phyloP scores from a whole-genome alignment of 2,329 filamentous ascomycete species.

The Microcyclosporella mali region DNA sequence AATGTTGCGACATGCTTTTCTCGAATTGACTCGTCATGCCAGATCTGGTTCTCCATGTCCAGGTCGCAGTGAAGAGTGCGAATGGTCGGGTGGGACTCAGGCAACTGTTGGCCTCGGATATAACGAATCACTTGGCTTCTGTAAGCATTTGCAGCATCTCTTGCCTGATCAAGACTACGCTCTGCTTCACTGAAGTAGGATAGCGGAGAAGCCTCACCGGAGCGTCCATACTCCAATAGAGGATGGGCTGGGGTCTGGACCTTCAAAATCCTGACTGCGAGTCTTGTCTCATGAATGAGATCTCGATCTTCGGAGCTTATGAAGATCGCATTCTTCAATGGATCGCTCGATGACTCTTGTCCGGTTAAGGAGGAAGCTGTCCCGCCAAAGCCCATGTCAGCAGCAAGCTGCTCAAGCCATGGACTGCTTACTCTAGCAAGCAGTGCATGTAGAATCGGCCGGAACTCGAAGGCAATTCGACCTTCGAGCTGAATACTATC shows the following conservation, averaged over 20 bases:
- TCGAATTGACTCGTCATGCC: not conserved
- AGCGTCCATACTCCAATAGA: not conserved
- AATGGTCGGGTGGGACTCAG: not conserved
- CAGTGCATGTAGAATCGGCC: slow-evolving; percentile 12
- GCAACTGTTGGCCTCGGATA: too few relatives aligned
- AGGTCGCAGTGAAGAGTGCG: too few relatives aligned
- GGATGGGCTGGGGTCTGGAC: not conserved
- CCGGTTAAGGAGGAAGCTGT: not conserved
- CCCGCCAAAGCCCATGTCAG: slow-evolving; percentile 17
- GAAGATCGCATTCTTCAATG: not conserved
- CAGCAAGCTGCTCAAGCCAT: slow-evolving; percentile 22
- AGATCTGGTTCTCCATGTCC: not conserved
- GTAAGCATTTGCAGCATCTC: not conserved
- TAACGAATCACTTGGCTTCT: not conserved
- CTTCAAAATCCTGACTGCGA: slow-evolving; percentile 9
- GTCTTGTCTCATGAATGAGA: slow-evolving; percentile 10
- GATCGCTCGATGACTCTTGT: too few relatives aligned
- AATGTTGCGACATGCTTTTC: slow-evolving; percentile 5
- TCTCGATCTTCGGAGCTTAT: slow-evolving; percentile 6
- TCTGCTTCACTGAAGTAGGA: not conserved
- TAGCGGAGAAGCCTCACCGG: not conserved
- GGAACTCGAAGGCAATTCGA: slow-evolving; percentile 12
- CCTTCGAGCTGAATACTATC: slow-evolving; percentile 14
- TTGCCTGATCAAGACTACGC: too few relatives aligned
- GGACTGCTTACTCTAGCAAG: slow-evolving; percentile 22